phyloP scores from a whole-genome alignment of 148 eudicot genomes.

The Diospyros kaki region DNA sequence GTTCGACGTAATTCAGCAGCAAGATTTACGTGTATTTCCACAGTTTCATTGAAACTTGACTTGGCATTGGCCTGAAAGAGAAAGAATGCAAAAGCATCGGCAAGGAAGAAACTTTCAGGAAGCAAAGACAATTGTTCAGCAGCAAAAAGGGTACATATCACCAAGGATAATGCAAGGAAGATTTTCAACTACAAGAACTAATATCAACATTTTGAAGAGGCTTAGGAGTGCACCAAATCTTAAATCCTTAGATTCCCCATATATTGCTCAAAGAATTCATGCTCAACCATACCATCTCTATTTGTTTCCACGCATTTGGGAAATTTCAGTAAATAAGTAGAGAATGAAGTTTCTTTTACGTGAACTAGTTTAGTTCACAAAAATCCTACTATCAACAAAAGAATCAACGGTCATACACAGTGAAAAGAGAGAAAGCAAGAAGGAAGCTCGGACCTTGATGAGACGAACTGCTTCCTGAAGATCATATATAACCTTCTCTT shows the following conservation, averaged over 20 bases:
- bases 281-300: no score
- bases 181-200: neutral
- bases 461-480: slow-evolving; percentile 78
- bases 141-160: neutral
- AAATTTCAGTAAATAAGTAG: no score
- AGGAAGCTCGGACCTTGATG: slow-evolving; percentile 47
- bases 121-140: neutral
- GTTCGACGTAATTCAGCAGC: slow-evolving; percentile 79
- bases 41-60: slow-evolving; percentile 69
- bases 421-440: neutral
- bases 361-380: no score
- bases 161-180: neutral
- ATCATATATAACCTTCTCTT: slow-evolving; percentile 54
- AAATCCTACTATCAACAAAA: neutral
- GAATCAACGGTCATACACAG: neutral
- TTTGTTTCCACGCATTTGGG: no score
- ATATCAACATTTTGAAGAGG: neutral
- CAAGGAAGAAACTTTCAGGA: neutral
- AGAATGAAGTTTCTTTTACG: no score
- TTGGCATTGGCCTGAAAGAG: slow-evolving; percentile 71
- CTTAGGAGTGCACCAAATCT: no score
- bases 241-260: no score
- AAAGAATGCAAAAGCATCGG: slow-evolving; percentile 15
- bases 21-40: slow-evolving; percentile 93
- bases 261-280: no score